These are phyloP conservation scores for Aquilaria malaccensis DNA, from an alignment of 345 rosid species.

Conservation along the genomic window DNA sequence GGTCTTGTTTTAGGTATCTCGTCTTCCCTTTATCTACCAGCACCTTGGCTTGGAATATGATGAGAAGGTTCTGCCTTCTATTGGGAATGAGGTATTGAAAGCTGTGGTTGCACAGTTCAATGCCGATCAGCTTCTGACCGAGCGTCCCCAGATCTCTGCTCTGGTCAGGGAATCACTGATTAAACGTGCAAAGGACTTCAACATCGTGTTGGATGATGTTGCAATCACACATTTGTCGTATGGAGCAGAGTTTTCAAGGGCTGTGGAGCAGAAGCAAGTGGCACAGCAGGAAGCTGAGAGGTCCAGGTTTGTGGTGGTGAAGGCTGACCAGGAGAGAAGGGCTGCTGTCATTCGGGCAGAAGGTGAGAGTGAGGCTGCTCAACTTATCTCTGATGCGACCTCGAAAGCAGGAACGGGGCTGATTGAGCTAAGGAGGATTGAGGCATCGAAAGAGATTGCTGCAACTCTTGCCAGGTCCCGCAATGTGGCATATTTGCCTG, in stretches of 20 bases:
- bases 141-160: conserved; percentile 79
- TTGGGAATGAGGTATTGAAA: conserved; percentile 86
- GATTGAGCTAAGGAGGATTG: conserved; percentile 62
- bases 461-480: conserved; percentile 51
- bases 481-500: conserved; percentile 53
- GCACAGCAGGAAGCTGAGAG: conserved; percentile 96
- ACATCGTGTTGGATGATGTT: conserved; percentile 77
- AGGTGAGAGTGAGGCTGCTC: conserved; percentile 95
- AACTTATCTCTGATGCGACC: conserved; percentile 79
- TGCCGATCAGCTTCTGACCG: conserved; percentile 45
- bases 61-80: conserved; percentile 86
- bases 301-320: conserved; percentile 85
- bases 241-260: conserved; percentile 79
- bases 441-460: conserved; percentile 63
- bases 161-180: conserved; percentile 38
- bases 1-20: conserved; percentile 34
- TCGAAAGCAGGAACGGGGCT: conserved; percentile 50
- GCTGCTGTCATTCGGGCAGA: conserved; percentile 88
- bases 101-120: conserved; percentile 86
- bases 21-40: conserved; percentile 65
- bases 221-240: conserved; percentile 90
- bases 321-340: conserved; percentile 95
- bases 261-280: conserved; percentile 90
- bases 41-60: conserved; percentile 79
- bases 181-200: conserved; percentile 72